Evolutionary conservation across 768 basidiomycete genomes (phyloP).

Genomic region (Lentinula sp.): DNA sequence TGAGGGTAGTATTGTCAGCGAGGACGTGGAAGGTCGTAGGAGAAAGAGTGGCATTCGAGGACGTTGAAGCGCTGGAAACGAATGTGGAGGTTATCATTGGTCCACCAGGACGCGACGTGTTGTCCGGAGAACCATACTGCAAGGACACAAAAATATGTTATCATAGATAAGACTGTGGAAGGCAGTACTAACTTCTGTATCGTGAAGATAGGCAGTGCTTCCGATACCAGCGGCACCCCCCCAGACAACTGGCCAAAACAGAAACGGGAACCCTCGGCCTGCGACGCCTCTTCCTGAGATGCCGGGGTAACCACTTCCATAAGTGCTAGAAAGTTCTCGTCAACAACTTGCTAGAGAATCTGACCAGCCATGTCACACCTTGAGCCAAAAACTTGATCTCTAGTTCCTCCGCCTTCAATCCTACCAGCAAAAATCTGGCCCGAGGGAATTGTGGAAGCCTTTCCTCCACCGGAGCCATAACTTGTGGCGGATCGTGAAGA

Average conservation of each 20-base stretch:
- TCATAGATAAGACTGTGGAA: background rate
- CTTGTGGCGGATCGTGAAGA: slow-evolving; percentile 14
- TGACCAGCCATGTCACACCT: slow-evolving; percentile 16
- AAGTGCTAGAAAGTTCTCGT: slow-evolving; percentile 21
- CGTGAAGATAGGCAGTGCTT: slow-evolving; percentile 25
- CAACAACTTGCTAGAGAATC: slow-evolving; percentile 1
- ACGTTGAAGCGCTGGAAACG: slow-evolving; percentile 15
- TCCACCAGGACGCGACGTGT: slow-evolving; percentile 29
- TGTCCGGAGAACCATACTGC: slow-evolving; percentile 27
- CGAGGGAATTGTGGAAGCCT: slow-evolving; percentile 18
- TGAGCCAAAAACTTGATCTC: slow-evolving; percentile 27
- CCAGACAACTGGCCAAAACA: slow-evolving; percentile 44
- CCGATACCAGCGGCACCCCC: slow-evolving; percentile 13
- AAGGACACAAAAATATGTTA: background rate
- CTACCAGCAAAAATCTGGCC: slow-evolving; percentile 27
- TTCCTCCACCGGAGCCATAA: slow-evolving; percentile 28
- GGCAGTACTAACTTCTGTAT: slow-evolving; percentile 25
- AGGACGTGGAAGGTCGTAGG: slow-evolving; percentile 26
- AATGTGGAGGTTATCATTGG: slow-evolving; percentile 24
- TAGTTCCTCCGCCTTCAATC: slow-evolving; percentile 30
- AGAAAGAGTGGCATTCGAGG: background rate
- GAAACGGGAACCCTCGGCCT: slow-evolving; percentile 38
- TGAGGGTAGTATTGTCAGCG: slow-evolving; percentile 28
- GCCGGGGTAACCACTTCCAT: slow-evolving; percentile 46
- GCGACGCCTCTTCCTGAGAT: slow-evolving; percentile 25